A percentile compares a stretch with the other conserved stretches of the same genome.
Conservation (phyloP, 2,329 filamentous ascomycete genomes). For the Fusarium sp. region DNA sequence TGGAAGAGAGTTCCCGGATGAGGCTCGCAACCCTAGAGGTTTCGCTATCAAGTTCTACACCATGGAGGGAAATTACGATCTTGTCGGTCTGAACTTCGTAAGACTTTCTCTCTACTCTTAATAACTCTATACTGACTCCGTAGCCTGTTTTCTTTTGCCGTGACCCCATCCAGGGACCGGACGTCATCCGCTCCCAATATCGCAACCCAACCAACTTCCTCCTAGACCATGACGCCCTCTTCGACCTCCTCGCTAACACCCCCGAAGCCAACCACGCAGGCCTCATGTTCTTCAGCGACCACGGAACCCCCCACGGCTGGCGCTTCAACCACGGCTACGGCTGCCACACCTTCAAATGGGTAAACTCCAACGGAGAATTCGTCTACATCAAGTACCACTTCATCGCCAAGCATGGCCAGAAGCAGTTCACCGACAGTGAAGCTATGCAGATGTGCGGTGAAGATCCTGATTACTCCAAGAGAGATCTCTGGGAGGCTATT, state of each 20-base stretch:
- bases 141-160: constrained; percentile 16
- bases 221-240: constrained; percentile 11
- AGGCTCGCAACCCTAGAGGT: constrained; percentile 10
- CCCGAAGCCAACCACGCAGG: constrained; percentile 7
- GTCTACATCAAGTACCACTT: constrained; percentile 21
- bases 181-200: constrained; percentile 14
- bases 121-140: neutral
- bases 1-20: neutral
- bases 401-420: constrained; percentile 16
- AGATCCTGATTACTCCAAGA: constrained; percentile 9
- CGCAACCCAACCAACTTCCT: constrained; percentile 14
- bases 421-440: constrained; percentile 10
- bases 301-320: constrained; percentile 11
- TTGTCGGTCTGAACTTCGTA: constrained; percentile 9
- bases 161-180: constrained; percentile 13
- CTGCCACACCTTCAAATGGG: constrained; percentile 18
- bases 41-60: constrained; percentile 15
- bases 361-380: constrained; percentile 6
- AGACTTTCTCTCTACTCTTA: neutral
- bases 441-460: constrained; percentile 18
- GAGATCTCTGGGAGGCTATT: constrained; percentile 13
- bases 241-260: constrained; percentile 1
- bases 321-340: constrained; percentile 18
- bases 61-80: neutral
- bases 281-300: constrained; percentile 15